Percentiles rank a stretch among this genome's conserved stretches.
Conservation (phyloP, 1,284 basidiomycete species). For the Boletus albobrunnescens region DNA sequence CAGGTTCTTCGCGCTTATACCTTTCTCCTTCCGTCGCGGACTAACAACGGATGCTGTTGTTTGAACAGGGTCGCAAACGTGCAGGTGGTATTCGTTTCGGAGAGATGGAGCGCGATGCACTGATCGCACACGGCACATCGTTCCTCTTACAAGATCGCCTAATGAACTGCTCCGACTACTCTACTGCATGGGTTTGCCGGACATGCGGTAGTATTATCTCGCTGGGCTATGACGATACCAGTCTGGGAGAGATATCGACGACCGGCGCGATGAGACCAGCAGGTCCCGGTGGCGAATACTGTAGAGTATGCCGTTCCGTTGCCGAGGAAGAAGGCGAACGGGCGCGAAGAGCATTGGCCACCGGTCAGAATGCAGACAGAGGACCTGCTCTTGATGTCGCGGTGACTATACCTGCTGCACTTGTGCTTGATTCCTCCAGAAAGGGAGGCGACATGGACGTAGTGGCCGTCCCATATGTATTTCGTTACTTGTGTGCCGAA, state of each 20-base stretch:
- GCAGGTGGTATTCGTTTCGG: slow-evolving; percentile 99
- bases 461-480: slow-evolving; percentile 94
- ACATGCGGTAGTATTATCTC: slow-evolving; percentile 95
- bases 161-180: slow-evolving; percentile 99
- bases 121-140: slow-evolving; percentile 97
- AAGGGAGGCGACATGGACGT: slow-evolving; percentile 86
- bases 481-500: slow-evolving; percentile 84
- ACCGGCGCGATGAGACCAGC: slow-evolving; percentile 49
- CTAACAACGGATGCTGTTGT: slow-evolving; percentile 6
- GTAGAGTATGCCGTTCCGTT: slow-evolving; percentile 78
- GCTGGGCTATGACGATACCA: slow-evolving; percentile 86
- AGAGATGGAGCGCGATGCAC: slow-evolving; percentile 99
- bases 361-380: slow-evolving; percentile 42
- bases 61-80: slow-evolving; percentile 85
- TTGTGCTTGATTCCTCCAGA: slow-evolving; percentile 55
- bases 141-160: slow-evolving; percentile 97
- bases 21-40: background rate
- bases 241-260: slow-evolving; percentile 59
- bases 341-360: slow-evolving; percentile 51
- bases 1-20: slow-evolving; percentile 33
- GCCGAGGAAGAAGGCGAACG: slow-evolving; percentile 60
- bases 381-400: slow-evolving; percentile 47
- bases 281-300: slow-evolving; percentile 84
- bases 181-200: slow-evolving; percentile 96
- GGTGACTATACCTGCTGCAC: slow-evolving; percentile 60